Evolutionary conservation across 768 basidiomycete species (phyloP), one percentile per base, ranked within the genome.

Genomic region (Tubosaeta sp.): DNA sequence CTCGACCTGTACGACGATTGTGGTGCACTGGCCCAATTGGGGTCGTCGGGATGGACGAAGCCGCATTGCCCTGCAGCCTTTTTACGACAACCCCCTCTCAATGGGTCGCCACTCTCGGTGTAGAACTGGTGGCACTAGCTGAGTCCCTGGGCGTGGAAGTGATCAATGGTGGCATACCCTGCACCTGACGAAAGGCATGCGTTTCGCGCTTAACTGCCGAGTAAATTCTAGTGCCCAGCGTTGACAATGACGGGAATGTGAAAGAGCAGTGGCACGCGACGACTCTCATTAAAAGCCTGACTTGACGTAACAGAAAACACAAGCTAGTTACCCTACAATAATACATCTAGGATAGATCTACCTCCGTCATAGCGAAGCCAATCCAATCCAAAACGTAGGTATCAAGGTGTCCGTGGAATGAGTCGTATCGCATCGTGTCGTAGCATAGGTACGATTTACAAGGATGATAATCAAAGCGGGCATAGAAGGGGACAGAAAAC

Each of bases 41-140:
- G 44, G 10, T 64, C 54, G n/a, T 24, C 59, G 9, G 68, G 67
- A 46, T 73, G 71, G 21, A 70, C 14, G 46, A 66, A 73, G 2
- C 19, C 11, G 44, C 71, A 73, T 27, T 27, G 27, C 21, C 57
- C 59, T 4, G 41, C 16, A 11, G 35, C 56, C 7, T 40, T 50
- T 46, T 41, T 56, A 29, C 6, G 49, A 42, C 71, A 73, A 39
- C 71, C 71, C 2, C 51, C 54, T 31, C 46, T 47, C 11, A 53
- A 13, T 1, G 66, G 65, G 24, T 59, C 53, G 32, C 71, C 71
- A 42, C 39, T 56, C 18, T 65, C 62, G n/a, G 60, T 60, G 53
- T 66, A 73, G 53, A 32, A 63, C 69, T 70, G 41, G 31, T 9
- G 31, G 24, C 21, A 21, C 8, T 3, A 21, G 45, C 45, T 42